Evolutionary conservation across 164 flowering plant genomes (phyloP), one percentile per base, ranked within the genome.

Genomic region (Stephania yunnanensis): DNA sequence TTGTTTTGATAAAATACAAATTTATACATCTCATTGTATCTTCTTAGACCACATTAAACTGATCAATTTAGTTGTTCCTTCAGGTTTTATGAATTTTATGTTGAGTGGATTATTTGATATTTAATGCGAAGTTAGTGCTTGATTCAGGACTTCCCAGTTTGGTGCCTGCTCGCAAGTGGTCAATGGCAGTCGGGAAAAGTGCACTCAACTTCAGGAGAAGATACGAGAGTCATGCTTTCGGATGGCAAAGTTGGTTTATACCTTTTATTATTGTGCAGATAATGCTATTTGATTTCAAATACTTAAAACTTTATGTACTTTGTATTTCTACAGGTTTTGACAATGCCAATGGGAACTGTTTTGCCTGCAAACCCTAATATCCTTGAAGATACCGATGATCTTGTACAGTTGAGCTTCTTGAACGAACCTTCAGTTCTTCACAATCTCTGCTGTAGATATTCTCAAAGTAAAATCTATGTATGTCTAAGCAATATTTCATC

Each of bases 341-440:
- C 85, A 72, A 90, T 87, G 75, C 76, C 83, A 7, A 86, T 79
- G 6, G 89, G 78, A 70, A 87, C 89, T 61, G 79, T 96, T 61
- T 79, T 92, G 72, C 98, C 98, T 73, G 97, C 97, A 71, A 96
- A 96, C 81, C 97, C 98, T 46, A 88, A 88, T 79, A 81, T 92
- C 42, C 86, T 96, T 66, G 92, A 89, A 66, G 97, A 94, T 29
- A 89, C 86, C 48, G 92, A 25, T 25, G 97, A 96, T 84, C 96
- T 96, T 71, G 82, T 86, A 71, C 93, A 87, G 76, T 96, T 96
- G 71, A 91, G 93, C 84, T 96, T 87, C 87, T 84, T 96, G 84
- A 96, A 96, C 82, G 99, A 96, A 78, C 99, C 99, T 61, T 92
- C 98, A 52, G 92, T 96, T 81, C 92, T 96, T 76, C 85, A 92